Evolutionary conservation across 768 basidiomycete species (phyloP).

Genomic region (Rhizopogon vinicolor): DNA sequence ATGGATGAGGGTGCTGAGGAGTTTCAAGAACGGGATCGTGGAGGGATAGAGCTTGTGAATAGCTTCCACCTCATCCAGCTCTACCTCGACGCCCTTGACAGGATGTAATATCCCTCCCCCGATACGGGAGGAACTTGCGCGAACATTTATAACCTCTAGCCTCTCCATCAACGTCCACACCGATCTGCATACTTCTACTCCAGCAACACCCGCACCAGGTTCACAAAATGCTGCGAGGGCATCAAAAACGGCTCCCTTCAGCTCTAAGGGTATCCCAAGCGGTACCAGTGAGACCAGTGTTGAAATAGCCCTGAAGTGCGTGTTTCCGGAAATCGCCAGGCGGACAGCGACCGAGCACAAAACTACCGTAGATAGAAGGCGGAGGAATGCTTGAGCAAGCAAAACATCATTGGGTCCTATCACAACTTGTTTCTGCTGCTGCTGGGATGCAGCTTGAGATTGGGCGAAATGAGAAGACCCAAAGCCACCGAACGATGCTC

Average conservation of each 20-base stretch:
- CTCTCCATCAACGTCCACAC: slow-evolving; percentile 86
- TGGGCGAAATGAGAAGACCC: slow-evolving; percentile 17
- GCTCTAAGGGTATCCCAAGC: slow-evolving; percentile 79
- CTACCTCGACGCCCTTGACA: slow-evolving; percentile 77
- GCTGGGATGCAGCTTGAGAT: slow-evolving; percentile 31
- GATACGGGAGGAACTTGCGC: slow-evolving; percentile 29
- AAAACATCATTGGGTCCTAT: slow-evolving; percentile 70
- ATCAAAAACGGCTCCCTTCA: slow-evolving; percentile 83
- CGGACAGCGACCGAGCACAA: slow-evolving; percentile 74
- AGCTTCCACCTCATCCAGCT: slow-evolving; percentile 85
- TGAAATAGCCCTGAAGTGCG: slow-evolving; percentile 76
- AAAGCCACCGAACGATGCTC: slow-evolving; percentile 25
- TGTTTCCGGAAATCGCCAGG: slow-evolving; percentile 69
- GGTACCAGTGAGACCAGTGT: slow-evolving; percentile 77
- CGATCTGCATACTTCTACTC: slow-evolving; percentile 75
- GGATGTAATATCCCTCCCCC: slow-evolving; percentile 39
- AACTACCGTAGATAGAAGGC: slow-evolving; percentile 72
- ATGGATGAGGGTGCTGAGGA: slow-evolving; percentile 81
- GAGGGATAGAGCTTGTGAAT: slow-evolving; percentile 77
- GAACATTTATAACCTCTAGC: slow-evolving; percentile 77
- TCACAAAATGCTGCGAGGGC: slow-evolving; percentile 79
- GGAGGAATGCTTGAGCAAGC: slow-evolving; percentile 77
- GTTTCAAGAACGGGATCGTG: slow-evolving; percentile 81
- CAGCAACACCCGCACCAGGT: slow-evolving; percentile 68
- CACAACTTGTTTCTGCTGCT: slow-evolving; percentile 38